Base-by-base conservation (phyloP, 164 flowering plant genomes). In the Hamamelis virginiana region DNA sequence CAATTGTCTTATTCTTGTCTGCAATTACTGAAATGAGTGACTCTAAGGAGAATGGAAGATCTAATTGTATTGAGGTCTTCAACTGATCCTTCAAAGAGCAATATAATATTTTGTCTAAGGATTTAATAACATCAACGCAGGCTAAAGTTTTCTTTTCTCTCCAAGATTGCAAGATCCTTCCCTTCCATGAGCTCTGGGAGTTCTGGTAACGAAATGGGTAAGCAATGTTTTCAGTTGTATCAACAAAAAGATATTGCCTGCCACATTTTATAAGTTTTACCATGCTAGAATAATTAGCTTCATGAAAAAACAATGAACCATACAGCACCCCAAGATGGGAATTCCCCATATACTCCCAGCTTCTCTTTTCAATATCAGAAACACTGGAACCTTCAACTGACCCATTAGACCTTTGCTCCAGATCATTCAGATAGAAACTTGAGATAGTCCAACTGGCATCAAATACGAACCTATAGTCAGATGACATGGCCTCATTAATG, bases 401-500 rank as follows among this genome's bases (percentile, higher is more conserved):
- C 43, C 46, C 70, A 66, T 57, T 63, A 59, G 70, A 56, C 67
- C 58, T 43, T 46, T 61, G 64, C 12, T 67, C 81, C 33, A 64
- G 66, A 72, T 75, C 74, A 62, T 79, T 69, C 11, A 80, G 41
- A 72, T 74, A 80, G 75, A 83, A 84, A 70, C 82, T 86, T 64
- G 94, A 83, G 70, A 92, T 77, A 19, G 83, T 74, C 71, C 66
- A 82, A 81, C 87, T 95, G 28, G 93, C 97, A 84, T 92, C 99
- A 73, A 91, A 87, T 57, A 92, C 86, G 71, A 95, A 87, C 80
- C 99, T 83, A 26, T 75, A 68, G 59, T 83, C 82, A 62, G 92
- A 85, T 55, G 84, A 80, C 69, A 86, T 66, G 9, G 89, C 92
- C 83, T 95, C 99, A 74, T 80, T 84, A 55, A 95, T 67, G 66